A percentile compares a stretch with the other conserved stretches of the same genome.
phyloP scores from a whole-genome alignment of 495 filamentous ascomycete species.

The Thozetella sp. region DNA sequence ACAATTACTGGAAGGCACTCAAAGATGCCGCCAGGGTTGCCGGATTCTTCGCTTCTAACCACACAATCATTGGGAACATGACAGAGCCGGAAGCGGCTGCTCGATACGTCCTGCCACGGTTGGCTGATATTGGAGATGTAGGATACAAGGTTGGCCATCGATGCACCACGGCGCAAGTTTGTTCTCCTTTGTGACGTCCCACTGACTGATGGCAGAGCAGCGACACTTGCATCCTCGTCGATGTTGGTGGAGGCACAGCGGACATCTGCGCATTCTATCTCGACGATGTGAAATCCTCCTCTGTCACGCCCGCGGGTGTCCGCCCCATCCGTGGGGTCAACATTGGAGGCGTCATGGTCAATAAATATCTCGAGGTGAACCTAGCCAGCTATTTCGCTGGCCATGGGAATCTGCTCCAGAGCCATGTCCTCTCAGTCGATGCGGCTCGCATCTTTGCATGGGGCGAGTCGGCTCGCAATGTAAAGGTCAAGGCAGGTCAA shows the following conservation, averaged over 20 bases:
- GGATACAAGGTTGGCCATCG: not conserved
- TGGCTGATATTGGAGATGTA: not conserved
- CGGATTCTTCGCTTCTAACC: not conserved
- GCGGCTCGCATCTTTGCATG: not conserved
- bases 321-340: not conserved
- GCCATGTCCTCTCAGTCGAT: not conserved
- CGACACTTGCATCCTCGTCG: not conserved
- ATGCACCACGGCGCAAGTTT: not conserved
- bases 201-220: not conserved
- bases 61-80: not conserved
- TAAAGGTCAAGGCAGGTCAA: not conserved
- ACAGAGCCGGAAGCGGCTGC: slow-evolving; percentile 1
- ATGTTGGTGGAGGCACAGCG: not conserved
- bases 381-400: not conserved
- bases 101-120: not conserved
- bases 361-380: not conserved
- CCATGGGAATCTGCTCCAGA: not conserved
- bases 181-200: not conserved
- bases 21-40: not conserved
- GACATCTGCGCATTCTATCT: not conserved
- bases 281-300: not conserved
- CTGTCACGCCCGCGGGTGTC: not conserved
- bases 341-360: not conserved
- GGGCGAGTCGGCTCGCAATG: not conserved
- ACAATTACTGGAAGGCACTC: not conserved